phyloP scores from a whole-genome alignment of 2,329 filamentous ascomycete genomes.

The Paraphaeosphaeria sporulosa region DNA sequence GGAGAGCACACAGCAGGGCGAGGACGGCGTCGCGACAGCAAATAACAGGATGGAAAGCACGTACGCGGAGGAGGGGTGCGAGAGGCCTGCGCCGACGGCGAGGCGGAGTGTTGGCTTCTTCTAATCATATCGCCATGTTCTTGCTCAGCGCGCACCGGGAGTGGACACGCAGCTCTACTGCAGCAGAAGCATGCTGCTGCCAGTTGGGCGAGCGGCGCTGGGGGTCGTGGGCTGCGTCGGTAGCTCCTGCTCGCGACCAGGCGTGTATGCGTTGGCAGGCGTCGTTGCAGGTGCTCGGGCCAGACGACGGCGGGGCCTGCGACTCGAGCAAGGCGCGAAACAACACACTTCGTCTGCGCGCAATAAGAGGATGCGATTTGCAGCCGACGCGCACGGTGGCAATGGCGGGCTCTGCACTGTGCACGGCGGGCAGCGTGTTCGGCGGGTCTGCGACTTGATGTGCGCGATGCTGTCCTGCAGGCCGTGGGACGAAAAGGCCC shows the following conservation, averaged over 20 bases:
- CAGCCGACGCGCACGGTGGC: conserved; percentile 4
- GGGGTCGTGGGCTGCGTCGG: conserved; percentile 4
- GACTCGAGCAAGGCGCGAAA: conserved; percentile 6
- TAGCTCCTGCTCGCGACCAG: conserved; percentile 1
- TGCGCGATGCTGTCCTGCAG: conserved; percentile 12
- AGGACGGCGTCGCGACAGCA: conserved; percentile 14
- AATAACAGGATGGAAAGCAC: conserved; percentile 45
- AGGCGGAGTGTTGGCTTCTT: conserved; percentile 50
- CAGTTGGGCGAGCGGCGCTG: conserved; percentile 9
- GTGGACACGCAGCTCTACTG: conserved; percentile 21
- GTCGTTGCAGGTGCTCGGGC: conserved; percentile 13
- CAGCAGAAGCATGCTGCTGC: conserved; percentile 26
- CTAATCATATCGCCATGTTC: conserved; percentile 45
- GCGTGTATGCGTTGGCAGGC: conserved; percentile 31
- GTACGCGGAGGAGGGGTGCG: conserved; percentile 63
- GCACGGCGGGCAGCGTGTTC: conserved; percentile 6
- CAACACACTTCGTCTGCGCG: conserved; percentile 8
- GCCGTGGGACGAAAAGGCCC: neutral
- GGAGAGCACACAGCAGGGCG: neutral
- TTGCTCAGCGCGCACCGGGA: conserved; percentile 14
- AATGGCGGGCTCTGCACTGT: neutral
- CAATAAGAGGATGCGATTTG: conserved; percentile 4
- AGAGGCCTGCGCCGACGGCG: conserved; percentile 68
- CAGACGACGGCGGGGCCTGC: conserved; percentile 1
- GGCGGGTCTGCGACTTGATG: conserved; percentile 4